A percentile compares a stretch with the other conserved stretches of the same genome.
These are phyloP conservation scores for Rutstroemia sp. DNA, from an alignment of 2,329 filamentous ascomycete species.

Conservation along the genomic window DNA sequence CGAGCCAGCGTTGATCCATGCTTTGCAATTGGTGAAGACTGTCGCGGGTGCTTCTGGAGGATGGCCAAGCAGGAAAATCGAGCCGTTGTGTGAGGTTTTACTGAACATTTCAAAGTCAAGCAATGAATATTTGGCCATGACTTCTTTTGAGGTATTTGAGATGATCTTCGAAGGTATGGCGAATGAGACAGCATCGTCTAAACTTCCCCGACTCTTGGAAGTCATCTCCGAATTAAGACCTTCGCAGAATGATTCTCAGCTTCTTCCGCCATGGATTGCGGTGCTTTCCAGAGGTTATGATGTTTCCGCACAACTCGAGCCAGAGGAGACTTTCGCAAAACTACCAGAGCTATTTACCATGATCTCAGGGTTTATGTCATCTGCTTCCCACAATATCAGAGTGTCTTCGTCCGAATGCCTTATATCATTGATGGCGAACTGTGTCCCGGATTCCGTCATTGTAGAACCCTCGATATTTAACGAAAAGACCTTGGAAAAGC, in stretches of 20 bases:
- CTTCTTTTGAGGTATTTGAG: constrained; percentile 94
- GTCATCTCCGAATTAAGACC: constrained; percentile 89
- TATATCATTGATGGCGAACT: constrained; percentile 86
- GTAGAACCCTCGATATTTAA: constrained; percentile 87
- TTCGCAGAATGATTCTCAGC: constrained; percentile 85
- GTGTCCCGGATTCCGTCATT: constrained; percentile 75
- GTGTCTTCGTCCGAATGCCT: constrained; percentile 92
- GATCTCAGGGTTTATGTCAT: constrained; percentile 75
- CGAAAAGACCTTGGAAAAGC: constrained; percentile 78
- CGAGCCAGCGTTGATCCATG: constrained; percentile 83
- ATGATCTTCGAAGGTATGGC: constrained; percentile 90
- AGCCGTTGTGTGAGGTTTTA: constrained; percentile 80
- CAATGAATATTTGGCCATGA: constrained; percentile 95
- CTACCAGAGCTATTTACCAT: constrained; percentile 77
- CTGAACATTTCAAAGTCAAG: constrained; percentile 82
- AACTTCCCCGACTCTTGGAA: constrained; percentile 81
- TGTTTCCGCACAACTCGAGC: constrained; percentile 79
- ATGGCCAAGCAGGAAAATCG: constrained; percentile 95
- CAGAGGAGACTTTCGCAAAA: constrained; percentile 87
- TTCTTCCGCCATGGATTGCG: constrained; percentile 93
- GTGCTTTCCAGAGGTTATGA: constrained; percentile 92
- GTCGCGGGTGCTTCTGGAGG: constrained; percentile 81
- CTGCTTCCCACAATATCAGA: constrained; percentile 85
- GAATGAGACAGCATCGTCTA: constrained; percentile 78
- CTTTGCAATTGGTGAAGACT: constrained; percentile 85